Evolutionary conservation across 140 eudicot species (phyloP).

Genomic region (Oenanthe javanica): DNA sequence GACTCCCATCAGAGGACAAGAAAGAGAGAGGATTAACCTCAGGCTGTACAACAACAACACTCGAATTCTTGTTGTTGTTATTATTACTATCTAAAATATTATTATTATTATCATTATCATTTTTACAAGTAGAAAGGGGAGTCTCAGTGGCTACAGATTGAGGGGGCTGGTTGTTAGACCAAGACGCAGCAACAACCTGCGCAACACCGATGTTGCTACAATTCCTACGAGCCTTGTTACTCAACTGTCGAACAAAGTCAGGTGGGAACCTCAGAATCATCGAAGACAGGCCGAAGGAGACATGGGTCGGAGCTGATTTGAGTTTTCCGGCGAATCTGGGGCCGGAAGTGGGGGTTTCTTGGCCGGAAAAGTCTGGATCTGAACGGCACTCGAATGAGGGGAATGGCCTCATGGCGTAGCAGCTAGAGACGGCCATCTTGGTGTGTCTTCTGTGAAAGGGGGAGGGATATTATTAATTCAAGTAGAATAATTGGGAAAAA

Average conservation of each 20-base stretch:
- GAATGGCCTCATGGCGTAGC: slow-evolving; percentile 33
- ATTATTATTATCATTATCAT: not conserved
- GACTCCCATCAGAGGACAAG: slow-evolving; percentile 45
- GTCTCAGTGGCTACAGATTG: slow-evolving; percentile 24
- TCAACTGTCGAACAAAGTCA: slow-evolving; percentile 80
- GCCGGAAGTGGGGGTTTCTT: slow-evolving; percentile 20
- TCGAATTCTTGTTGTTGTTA: not conserved
- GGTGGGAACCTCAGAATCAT: slow-evolving; percentile 74
- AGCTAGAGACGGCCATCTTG: slow-evolving; percentile 40
- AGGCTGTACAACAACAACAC: slow-evolving; percentile 20
- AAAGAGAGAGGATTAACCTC: slow-evolving; percentile 27
- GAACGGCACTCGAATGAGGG: slow-evolving; percentile 64
- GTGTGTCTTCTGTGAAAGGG: no score
- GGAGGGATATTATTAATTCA: no score
- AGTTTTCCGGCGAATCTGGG: slow-evolving; percentile 25
- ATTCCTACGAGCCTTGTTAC: slow-evolving; percentile 90
- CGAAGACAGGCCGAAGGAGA: slow-evolving; percentile 49
- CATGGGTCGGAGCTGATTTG: slow-evolving; percentile 13
- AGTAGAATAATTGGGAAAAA: no score
- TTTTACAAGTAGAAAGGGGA: slow-evolving; percentile 4
- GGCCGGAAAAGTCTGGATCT: slow-evolving; percentile 45
- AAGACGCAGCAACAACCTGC: slow-evolving; percentile 60
- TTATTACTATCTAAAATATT: not conserved
- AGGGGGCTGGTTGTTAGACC: slow-evolving; percentile 33
- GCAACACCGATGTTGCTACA: slow-evolving; percentile 98